phyloP scores from a whole-genome alignment of 2,329 filamentous ascomycete genomes.

The Penicillium sp. region DNA sequence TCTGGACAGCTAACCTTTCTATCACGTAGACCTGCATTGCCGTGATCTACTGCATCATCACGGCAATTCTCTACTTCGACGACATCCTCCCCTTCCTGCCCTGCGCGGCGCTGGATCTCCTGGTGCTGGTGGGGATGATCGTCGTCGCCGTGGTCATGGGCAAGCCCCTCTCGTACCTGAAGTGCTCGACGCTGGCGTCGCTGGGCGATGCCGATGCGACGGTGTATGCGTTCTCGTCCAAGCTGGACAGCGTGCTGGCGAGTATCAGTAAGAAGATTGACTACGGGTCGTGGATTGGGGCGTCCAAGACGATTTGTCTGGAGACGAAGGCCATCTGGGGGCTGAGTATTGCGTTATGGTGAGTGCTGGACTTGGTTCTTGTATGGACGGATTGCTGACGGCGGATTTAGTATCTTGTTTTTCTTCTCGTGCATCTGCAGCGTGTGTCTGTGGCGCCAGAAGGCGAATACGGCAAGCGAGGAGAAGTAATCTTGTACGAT shows the following conservation, averaged over 20 bases:
- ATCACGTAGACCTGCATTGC: constrained; percentile 67
- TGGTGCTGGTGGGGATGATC: constrained; percentile 72
- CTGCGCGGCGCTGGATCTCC: constrained; percentile 62
- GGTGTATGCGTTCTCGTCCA: constrained; percentile 54
- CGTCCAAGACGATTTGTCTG: constrained; percentile 66
- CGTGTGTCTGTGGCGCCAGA: constrained; percentile 61
- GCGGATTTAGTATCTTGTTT: constrained; percentile 57
- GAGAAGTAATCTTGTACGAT: constrained; percentile 7
- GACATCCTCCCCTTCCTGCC: constrained; percentile 71
- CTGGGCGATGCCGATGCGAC: constrained; percentile 47
- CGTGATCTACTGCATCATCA: constrained; percentile 73
- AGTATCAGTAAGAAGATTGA: constrained; percentile 51
- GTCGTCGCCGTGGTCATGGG: constrained; percentile 75
- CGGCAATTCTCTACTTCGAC: constrained; percentile 78
- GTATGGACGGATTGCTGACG: background rate
- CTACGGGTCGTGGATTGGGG: constrained; percentile 57
- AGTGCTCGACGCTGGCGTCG: constrained; percentile 61
- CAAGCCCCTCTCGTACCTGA: constrained; percentile 73
- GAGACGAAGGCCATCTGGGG: constrained; percentile 89
- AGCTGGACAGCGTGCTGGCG: constrained; percentile 52
- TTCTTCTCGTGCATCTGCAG: constrained; percentile 60
- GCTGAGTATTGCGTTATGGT: constrained; percentile 73
- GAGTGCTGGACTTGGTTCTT: constrained; percentile 28
- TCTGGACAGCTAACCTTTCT: background rate
- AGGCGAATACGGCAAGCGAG: constrained; percentile 42